Conservation (phyloP, 805 yeast genomes). For the Wickerhamomyces xylosicus region DNA sequence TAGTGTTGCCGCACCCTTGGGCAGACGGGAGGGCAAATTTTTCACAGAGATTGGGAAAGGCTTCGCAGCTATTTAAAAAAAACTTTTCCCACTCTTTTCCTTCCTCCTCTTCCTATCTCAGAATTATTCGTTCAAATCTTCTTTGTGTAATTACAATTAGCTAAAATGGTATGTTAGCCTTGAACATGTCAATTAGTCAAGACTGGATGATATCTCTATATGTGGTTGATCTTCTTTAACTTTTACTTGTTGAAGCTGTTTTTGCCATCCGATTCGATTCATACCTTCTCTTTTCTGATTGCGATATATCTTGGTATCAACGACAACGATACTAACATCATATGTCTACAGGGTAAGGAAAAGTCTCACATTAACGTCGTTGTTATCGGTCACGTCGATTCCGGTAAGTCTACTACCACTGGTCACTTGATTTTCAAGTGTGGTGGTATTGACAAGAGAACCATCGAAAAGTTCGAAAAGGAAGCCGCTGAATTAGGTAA, state of each 20-base stretch:
- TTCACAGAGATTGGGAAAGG: too few relatives aligned
- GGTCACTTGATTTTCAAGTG: constrained; percentile 99
- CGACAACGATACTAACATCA: neutral
- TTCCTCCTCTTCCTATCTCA: constrained; percentile 25
- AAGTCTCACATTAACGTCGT: constrained; percentile 99
- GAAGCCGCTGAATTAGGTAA: constrained; percentile 97
- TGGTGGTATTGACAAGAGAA: constrained; percentile 99
- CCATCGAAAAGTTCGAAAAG: constrained; percentile 96
- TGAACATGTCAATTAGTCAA: neutral
- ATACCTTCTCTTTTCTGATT: neutral
- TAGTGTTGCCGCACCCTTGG: constrained; percentile 3
- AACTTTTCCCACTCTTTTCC: constrained; percentile 2
- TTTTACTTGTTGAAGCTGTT: too few relatives aligned
- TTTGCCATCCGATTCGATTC: neutral
- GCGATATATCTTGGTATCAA: constrained; percentile 7
- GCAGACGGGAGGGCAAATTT: constrained; percentile 3
- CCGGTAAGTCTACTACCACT: constrained; percentile 97
- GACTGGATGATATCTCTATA: neutral
- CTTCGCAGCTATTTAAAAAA: constrained; percentile 1
- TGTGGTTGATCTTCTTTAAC: too few relatives aligned
- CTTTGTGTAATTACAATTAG: constrained; percentile 19
- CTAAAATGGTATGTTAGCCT: constrained; percentile 26
- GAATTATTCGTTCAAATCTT: constrained; percentile 25
- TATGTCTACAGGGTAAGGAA: constrained; percentile 65
- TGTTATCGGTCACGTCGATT: constrained; percentile 99